Evolutionary conservation across 352 stramenopile genomes (phyloP), one percentile per base, ranked within the genome.

Genomic region (Globisporangium radiosum): DNA sequence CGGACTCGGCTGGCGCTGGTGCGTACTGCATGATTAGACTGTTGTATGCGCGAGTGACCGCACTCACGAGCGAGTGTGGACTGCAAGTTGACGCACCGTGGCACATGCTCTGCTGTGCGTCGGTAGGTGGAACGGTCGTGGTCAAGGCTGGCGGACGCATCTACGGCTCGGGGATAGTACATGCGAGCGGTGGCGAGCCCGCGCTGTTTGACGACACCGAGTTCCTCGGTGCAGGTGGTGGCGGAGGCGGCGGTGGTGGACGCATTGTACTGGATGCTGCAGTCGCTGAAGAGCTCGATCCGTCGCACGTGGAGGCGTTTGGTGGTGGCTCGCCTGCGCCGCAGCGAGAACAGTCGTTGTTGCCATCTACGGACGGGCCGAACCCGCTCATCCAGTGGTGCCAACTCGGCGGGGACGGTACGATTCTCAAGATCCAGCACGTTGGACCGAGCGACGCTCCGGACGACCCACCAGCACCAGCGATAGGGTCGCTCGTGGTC

Each of bases 391-490:
- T 91, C 33, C 64, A 71, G 44, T 92, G 85, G 85, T 94, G 85
- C 36, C 85, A 94, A 51, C 67, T 92, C 13, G 85, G 82, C 42
- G 81, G 76, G 42, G 83, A 90, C 38, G 85, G 85, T 13, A 88
- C 85, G 4, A 90, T 92, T 54, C 50, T 92, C 7, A 86, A 86
- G 45, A 19, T 78, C 15, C 73, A 81, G 33, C 72, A 82, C 60
- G 65, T 63, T 9, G 54, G 63, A 1, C 2, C 1, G 1, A 58
- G 54, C 36, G 56, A 66, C n/a, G 48, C 44, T 38, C 56, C 47
- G 38, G 57, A 59, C 2, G 48, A 50, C 19, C 40, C 45, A 14
- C 54, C 52, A 0, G 48, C 39, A 10, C 52, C 52, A 36, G 84
- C 17, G 9, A 54, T 67, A 37, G 67, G 71, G 0, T 85, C 66